Conservation (phyloP, 257 asterid species). For the Datura wrightii region DNA sequence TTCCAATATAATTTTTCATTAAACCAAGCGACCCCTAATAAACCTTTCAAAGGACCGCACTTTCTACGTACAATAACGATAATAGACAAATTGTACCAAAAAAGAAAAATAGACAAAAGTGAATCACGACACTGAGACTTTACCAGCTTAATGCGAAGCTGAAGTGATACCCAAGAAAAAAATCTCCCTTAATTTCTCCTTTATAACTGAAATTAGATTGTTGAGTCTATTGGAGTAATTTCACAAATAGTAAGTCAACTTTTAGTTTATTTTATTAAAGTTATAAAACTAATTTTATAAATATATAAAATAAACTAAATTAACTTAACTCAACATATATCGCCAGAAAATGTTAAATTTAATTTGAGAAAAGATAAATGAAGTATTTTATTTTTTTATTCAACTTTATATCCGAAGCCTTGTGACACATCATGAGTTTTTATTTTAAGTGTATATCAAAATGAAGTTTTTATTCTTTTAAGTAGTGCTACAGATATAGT, state of each 20-base stretch:
- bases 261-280: not conserved
- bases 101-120: not conserved
- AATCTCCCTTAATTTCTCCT: not conserved
- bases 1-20: too few species aligned
- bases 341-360: not conserved
- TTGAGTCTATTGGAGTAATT: not conserved
- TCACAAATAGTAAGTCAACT: not conserved
- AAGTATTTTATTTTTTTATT: not conserved
- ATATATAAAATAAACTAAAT: not conserved
- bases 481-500: too few species aligned
- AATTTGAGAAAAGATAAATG: not conserved
- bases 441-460: too few species aligned
- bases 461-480: too few species aligned
- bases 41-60: not conserved
- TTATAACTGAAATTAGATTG: not conserved
- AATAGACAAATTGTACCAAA: not conserved
- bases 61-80: not conserved
- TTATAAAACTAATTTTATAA: not conserved
- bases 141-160: slow-evolving; percentile 21
- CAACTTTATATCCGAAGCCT: too few species aligned
- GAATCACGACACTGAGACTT: not conserved
- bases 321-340: not conserved
- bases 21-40: too few species aligned
- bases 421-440: too few species aligned
- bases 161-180: slow-evolving; percentile 8